phyloP scores from a whole-genome alignment of 306 rosid genomes.

The Pyrus communis region DNA sequence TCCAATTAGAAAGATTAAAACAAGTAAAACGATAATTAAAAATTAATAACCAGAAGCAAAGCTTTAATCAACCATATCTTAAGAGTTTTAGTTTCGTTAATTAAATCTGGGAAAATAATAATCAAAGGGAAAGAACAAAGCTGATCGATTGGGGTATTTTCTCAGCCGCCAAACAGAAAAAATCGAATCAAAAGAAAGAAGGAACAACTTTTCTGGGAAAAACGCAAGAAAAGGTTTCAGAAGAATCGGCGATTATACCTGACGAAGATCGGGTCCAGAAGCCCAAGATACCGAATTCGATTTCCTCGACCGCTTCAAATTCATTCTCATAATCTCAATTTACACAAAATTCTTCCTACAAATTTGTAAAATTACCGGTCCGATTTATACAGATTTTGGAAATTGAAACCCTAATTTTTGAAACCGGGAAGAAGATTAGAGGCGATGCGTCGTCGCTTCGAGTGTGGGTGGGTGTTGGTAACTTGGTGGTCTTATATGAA shows the following conservation, averaged over 20 bases:
- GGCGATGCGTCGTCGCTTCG: background rate
- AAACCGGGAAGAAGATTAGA: background rate
- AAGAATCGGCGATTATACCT: conserved; percentile 54
- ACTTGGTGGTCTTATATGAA: background rate
- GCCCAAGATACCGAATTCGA: conserved; percentile 66
- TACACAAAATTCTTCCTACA: background rate
- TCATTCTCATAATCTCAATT: conserved; percentile 25
- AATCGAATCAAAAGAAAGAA: background rate
- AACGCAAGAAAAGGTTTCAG: background rate
- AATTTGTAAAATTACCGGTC: background rate
- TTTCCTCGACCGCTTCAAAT: conserved; percentile 73
- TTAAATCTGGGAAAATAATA: background rate
- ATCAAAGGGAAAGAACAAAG: background rate
- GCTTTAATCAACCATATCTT: background rate
- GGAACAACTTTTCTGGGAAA: background rate
- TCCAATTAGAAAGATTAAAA: background rate
- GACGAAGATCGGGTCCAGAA: conserved; percentile 54
- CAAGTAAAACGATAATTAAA: background rate
- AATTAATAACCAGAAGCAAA: background rate
- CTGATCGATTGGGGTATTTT: background rate
- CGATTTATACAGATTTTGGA: background rate
- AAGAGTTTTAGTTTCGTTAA: background rate
- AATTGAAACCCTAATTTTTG: background rate
- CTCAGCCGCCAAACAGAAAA: background rate
- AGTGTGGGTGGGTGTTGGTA: background rate